Conservation (phyloP, 345 rosid genomes). For the Durio zibethinus region DNA sequence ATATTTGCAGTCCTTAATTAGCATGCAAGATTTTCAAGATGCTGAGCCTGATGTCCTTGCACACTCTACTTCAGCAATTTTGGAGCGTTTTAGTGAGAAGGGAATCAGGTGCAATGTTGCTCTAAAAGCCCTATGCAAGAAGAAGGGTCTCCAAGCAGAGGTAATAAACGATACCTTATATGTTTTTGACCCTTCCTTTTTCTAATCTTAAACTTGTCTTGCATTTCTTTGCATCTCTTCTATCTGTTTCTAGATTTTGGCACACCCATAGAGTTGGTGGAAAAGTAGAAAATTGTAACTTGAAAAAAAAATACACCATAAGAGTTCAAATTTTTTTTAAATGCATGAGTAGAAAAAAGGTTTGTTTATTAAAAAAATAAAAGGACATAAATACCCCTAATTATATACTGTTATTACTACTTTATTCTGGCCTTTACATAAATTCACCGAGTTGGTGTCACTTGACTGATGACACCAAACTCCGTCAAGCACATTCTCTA, state of each 20-base stretch:
- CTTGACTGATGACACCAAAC: background rate
- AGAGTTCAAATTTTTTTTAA: no score
- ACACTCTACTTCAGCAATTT: constrained; percentile 61
- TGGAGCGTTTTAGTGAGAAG: constrained; percentile 59
- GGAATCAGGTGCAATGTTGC: constrained; percentile 60
- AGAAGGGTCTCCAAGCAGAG: constrained; percentile 80
- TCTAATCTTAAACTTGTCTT: background rate
- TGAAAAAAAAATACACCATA: no score
- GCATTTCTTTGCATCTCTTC: background rate
- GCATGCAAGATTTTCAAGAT: constrained; percentile 81
- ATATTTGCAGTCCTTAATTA: constrained; percentile 53
- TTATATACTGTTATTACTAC: no score
- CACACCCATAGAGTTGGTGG: background rate
- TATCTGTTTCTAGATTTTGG: background rate
- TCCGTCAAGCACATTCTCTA: background rate
- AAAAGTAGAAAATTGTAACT: no score
- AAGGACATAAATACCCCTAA: no score
- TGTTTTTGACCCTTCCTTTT: background rate
- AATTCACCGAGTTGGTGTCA: background rate
- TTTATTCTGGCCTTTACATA: no score
- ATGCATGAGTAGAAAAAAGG: no score
- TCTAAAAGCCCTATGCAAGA: constrained; percentile 86
- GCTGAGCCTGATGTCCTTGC: constrained; percentile 83
- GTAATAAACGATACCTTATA: constrained; percentile 28
- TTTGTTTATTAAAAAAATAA: no score